These are phyloP conservation scores for Zygosaccharomyces siamensis DNA, from an alignment of 805 yeast species.

Conservation along the genomic window DNA sequence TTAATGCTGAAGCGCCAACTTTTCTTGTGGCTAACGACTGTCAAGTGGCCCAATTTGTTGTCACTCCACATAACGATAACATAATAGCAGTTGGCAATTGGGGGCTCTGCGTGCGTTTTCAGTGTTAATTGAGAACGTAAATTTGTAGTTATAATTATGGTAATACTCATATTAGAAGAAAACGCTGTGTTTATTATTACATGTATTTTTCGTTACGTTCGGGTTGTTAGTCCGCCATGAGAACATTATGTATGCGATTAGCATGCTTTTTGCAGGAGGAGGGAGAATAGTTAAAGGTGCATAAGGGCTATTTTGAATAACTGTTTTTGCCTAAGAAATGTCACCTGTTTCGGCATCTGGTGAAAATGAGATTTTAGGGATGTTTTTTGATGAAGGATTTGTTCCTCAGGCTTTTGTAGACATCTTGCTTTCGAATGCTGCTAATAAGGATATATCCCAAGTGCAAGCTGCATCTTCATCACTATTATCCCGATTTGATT, in stretches of 20 bases:
- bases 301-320: background rate
- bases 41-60: slow-evolving; percentile 15
- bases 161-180: background rate
- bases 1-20: slow-evolving; percentile 10
- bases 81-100: slow-evolving; percentile 20
- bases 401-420: slow-evolving; percentile 63
- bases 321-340: background rate
- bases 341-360: background rate
- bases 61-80: slow-evolving; percentile 5
- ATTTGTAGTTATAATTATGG: background rate
- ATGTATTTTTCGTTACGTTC: background rate
- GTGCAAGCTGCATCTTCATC: slow-evolving; percentile 47
- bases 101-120: slow-evolving; percentile 19
- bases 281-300: no score
- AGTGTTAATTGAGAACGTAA: background rate
- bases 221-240: no score
- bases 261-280: no score
- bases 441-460: slow-evolving; percentile 32
- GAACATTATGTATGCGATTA: no score
- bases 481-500: slow-evolving; percentile 56
- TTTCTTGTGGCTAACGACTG: slow-evolving; percentile 23
- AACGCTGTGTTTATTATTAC: background rate
- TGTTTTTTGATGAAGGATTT: slow-evolving; percentile 66
- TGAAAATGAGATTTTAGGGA: slow-evolving; percentile 45
- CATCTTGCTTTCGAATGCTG: slow-evolving; percentile 47